Base-by-base conservation (phyloP, 2,329 filamentous ascomycete species). In the Trichoderma semiorbis region DNA sequence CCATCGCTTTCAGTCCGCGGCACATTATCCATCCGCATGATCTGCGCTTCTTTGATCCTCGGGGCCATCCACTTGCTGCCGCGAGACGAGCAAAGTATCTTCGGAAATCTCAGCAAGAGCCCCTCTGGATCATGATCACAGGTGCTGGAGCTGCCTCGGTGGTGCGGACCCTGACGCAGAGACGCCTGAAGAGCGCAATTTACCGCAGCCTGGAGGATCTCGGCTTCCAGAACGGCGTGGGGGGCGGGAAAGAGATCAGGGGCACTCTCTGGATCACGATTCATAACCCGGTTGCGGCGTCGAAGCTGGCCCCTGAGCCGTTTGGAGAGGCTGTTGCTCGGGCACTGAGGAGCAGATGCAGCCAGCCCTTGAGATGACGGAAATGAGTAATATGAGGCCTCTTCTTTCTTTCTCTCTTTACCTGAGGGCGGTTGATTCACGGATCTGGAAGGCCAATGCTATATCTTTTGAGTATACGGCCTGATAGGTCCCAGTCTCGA, bases 11-110 rank as follows among this genome's bases (percentile, higher is more conserved):
- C 64, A 77, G 75, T 24, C 71, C 76, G 11, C 66, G 71, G 10
- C 78, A 83, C 73, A 74, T 80, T 69, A 73, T 83, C 61, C 76
- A 79, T 34, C 78, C 79, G 5, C 77, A 78, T 70, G 77, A 83
- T 68, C 73, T 80, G 16, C 74, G 74, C 7, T 81, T 77, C 70
- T 76, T 84, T 24, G 77, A 77, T 7, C 77, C 79, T 1, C 75
- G 76, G 11, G 80, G 78, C 7, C 79, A 83, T 63, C 78, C 82
- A 0, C 72, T 81, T 26, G 71, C 74, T 5, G 73, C 77, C 2
- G 58, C 73, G 34, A 72, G 78, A n/a, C 77, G 78, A 63, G 63
- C 69, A 36, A 74, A 76, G 28, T 80, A 80, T 70, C 76, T 75
- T n/a, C 72, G 70, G 2, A 80, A 77, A 70, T 24, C 74, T 4